Base-by-base conservation (phyloP, 345 rosid genomes). In the Stellera chamaejasme region DNA sequence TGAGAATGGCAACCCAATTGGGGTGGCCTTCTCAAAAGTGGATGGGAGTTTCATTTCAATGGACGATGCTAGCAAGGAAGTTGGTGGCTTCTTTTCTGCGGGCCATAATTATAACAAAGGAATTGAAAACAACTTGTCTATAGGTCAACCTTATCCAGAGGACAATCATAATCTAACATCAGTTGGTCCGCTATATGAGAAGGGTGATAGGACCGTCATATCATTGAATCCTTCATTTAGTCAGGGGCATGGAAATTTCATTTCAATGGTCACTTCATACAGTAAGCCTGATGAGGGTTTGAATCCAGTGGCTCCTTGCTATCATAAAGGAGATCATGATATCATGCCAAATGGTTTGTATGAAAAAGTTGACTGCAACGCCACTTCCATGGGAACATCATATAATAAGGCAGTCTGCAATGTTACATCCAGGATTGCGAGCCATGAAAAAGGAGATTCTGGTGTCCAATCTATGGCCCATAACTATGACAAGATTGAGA, bases 151-250 rank as follows among this genome's bases (percentile, higher is more conserved):
- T 52, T 74, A 65, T 59, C 60, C 28, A 61, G 76, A 75, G 63
- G 72, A 61, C 16, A 65, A 61, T 59, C 77, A 45, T 52, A 62
- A 28, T 57, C 54, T 73, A 50, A 54, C 75, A 32, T 69, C 81
- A 43, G 63, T 73, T 70, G 72, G 78, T 55, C 83, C 72, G 51
- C 56, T 76, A 12, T 79, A 66, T 63, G 67, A 56, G 36, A 79
- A 74, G 63, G 66, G 54, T 26, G 73, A 66, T 49, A 56, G 56
- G 45, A 74, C 64, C 61, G 58, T 63, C 19, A 63, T 67, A 27
- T 56, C 75, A 43, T 56, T 72, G 75, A 71, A 69, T 48, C 80
- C 72, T 41, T 55, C 77, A 11, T 74, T 62, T 65, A 56, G 65
- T 26, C 69, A 71, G 69, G 63, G 56, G 32, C 66, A 64, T 47